Evolutionary conservation across 176 grass and related monocot species (phyloP).

Genomic region (sorghum (Sorghum bicolor)): Sorghum_bicolor_NCBIv3 NC_012870.2:1279501-1280000

Average conservation of each 20-base stretch:
- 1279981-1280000: no score
- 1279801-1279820: background rate
- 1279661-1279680: background rate
- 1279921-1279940: no score
- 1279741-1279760: background rate
- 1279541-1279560: background rate
- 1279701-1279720: conserved; percentile 21
- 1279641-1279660: background rate
- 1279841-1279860: conserved; percentile 6
- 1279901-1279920: background rate
- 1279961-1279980: no score
- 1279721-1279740: background rate
- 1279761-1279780: background rate
- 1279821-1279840: background rate
- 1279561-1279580: conserved; percentile 32
- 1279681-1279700: conserved; percentile 8
- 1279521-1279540: background rate
- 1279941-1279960: no score
- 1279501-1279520: conserved; percentile 17
- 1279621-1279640: conserved; percentile 10
- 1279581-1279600: conserved; percentile 8
- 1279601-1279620: background rate
- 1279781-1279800: background rate
- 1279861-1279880: background rate
- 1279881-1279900: no score